Percentiles rank a stretch among this genome's conserved stretches.
These are phyloP conservation scores for Warburgia ugandensis DNA, from an alignment of 164 flowering plant species.

Conservation along the genomic window DNA sequence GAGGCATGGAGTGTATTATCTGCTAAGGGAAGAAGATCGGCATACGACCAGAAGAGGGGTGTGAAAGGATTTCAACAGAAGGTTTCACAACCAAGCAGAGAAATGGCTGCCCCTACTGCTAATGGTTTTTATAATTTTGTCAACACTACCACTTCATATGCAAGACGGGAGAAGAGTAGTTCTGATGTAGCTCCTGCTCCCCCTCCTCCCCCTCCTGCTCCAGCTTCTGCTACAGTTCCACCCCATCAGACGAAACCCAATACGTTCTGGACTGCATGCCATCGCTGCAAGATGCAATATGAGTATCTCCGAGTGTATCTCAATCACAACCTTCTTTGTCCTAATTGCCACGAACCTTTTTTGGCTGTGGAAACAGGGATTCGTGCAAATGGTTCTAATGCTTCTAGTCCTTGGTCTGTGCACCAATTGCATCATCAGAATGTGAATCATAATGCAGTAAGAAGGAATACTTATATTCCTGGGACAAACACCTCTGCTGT, in stretches of 20 bases:
- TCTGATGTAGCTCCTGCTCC: slow-evolving; percentile 8
- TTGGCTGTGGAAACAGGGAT: slow-evolving; percentile 52
- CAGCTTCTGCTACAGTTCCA: slow-evolving; percentile 25
- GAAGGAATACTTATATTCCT: slow-evolving; percentile 16
- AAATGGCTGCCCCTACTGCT: slow-evolving; percentile 25
- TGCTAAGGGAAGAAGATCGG: slow-evolving; percentile 55
- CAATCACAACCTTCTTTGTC: slow-evolving; percentile 65
- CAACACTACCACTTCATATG: slow-evolving; percentile 27
- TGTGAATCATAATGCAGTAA: slow-evolving; percentile 20
- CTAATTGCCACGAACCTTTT: slow-evolving; percentile 66
- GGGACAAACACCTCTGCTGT: slow-evolving; percentile 22
- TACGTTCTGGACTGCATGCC: slow-evolving; percentile 79
- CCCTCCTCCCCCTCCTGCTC: not conserved
- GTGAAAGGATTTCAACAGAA: slow-evolving; percentile 22
- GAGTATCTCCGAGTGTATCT: slow-evolving; percentile 64
- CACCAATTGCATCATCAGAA: slow-evolving; percentile 22
- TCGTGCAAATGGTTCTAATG: slow-evolving; percentile 23
- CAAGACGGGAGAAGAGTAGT: slow-evolving; percentile 26
- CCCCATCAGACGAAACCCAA: slow-evolving; percentile 26
- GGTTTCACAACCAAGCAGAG: slow-evolving; percentile 24
- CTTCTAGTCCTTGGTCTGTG: slow-evolving; percentile 35
- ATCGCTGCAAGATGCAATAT: slow-evolving; percentile 66
- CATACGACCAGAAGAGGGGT: slow-evolving; percentile 57
- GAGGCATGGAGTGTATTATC: slow-evolving; percentile 89
- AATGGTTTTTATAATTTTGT: slow-evolving; percentile 50